These are phyloP conservation scores for Santalum album DNA, from an alignment of 164 flowering plant genomes.

Conservation along the genomic window DNA sequence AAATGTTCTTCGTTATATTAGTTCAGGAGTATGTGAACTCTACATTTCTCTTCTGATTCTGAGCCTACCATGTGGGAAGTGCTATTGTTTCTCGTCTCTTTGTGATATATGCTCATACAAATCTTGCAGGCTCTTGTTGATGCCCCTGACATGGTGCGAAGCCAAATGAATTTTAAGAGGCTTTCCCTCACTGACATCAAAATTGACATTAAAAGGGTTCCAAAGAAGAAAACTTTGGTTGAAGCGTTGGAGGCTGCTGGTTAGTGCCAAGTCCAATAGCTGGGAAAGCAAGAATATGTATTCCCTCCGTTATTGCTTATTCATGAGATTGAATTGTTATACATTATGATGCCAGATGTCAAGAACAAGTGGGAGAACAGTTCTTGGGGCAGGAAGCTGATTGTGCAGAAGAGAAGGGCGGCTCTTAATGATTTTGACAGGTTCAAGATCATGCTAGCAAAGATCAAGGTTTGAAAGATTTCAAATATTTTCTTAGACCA, in stretches of 20 bases:
- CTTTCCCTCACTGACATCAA: constrained; percentile 80
- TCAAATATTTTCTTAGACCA: background rate
- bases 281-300: background rate
- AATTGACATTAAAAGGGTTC: constrained; percentile 71
- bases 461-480: constrained; percentile 87
- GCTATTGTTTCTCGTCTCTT: too few species aligned
- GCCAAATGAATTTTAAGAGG: constrained; percentile 92
- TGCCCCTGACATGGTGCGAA: constrained; percentile 83
- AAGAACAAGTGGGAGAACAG: constrained; percentile 84
- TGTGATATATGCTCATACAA: background rate
- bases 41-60: too few species aligned
- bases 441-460: constrained; percentile 80
- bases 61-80: too few species aligned
- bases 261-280: constrained; percentile 11
- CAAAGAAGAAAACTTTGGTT: constrained; percentile 68
- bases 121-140: constrained; percentile 68
- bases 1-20: too few species aligned
- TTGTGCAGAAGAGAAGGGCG: constrained; percentile 82
- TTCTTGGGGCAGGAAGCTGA: constrained; percentile 89
- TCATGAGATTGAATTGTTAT: background rate
- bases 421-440: constrained; percentile 77
- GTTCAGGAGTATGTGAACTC: too few species aligned
- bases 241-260: constrained; percentile 91
- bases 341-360: constrained; percentile 44
- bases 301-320: background rate